Evolutionary conservation across 1,139 yeast species (phyloP).

Genomic region (Keqinozyma sinolaborantium): DNA sequence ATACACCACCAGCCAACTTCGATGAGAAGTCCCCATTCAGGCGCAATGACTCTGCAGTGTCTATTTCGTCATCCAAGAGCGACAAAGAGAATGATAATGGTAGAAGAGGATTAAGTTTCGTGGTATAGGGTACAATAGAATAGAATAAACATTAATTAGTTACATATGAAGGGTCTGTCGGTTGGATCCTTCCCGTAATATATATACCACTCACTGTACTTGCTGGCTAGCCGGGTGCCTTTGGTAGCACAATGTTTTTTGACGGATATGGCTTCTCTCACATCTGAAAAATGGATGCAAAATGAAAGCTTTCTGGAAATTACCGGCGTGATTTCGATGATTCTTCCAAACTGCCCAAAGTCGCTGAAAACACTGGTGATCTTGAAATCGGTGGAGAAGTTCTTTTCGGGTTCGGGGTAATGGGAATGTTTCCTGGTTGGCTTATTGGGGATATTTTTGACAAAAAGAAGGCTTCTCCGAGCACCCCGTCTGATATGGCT

Average conservation of each 20-base stretch:
- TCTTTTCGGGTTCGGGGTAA: constrained; percentile 31
- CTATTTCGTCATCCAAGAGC: background rate
- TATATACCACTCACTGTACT: constrained; percentile 58
- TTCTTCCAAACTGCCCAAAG: constrained; percentile 54
- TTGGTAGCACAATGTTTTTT: constrained; percentile 39
- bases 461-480: constrained; percentile 31
- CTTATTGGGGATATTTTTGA: constrained; percentile 24
- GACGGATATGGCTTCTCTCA: constrained; percentile 62
- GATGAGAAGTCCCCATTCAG: background rate
- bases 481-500: constrained; percentile 30
- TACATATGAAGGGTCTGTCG: constrained; percentile 43
- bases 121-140: background rate
- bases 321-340: constrained; percentile 64
- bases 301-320: constrained; percentile 65
- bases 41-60: background rate
- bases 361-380: constrained; percentile 38
- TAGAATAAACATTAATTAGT: constrained; percentile 7
- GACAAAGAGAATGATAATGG: background rate
- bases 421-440: constrained; percentile 11
- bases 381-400: constrained; percentile 27
- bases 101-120: background rate
- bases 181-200: constrained; percentile 70
- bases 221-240: constrained; percentile 36
- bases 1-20: constrained; percentile 3
- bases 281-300: constrained; percentile 59